Base-by-base conservation (phyloP, 305 asterid species). In the Vinca major region DNA sequence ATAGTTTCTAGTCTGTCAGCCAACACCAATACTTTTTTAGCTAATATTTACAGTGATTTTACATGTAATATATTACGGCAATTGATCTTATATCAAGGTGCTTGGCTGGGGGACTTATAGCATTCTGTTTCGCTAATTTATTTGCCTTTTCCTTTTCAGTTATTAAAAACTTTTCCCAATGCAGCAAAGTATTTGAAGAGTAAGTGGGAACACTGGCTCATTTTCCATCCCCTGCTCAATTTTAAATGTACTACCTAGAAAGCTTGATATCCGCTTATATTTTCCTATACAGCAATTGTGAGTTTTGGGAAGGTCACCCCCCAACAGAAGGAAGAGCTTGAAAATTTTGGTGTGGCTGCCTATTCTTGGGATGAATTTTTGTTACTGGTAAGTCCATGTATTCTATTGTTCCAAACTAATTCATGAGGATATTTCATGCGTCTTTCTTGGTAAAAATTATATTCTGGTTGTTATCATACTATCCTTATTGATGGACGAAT, bases 101-200 rank as follows among this genome's bases (percentile, higher is more conserved):
- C 10, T 19, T 41, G 39, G 7, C 50, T 9, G 5, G 45, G 5
- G 45, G 26, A 55, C 8, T 41, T 21, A 17, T 44, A 13, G 45
- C 21, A 54, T 36, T 19, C 2, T 17, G 20, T 8, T 66, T 67
- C 56, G 74, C 83, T 75, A 72, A 80, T 47, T 7, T 69, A 11
- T 75, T 57, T 65, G 52, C 65, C 61, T 75, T 48, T 72, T 66
- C 69, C 58, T 71, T 82, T 84, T 79, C 87, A 92, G 98, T 86
- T 90, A 79, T 71, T 88, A 71, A 92, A 90, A 83, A 85, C 96
- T 20, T 80, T 90, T 80, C 95, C 97, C 0, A 71, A 74, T 74
- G 81, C 96, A 48, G 9, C 87, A 58, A 80, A 71, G 71, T 70
- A 70, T 85, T 84, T 92, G 80, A 88, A 72, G 79, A 92, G 98